Conservation (phyloP, 768 basidiomycete genomes). For the Mycena kentingensis region DNA sequence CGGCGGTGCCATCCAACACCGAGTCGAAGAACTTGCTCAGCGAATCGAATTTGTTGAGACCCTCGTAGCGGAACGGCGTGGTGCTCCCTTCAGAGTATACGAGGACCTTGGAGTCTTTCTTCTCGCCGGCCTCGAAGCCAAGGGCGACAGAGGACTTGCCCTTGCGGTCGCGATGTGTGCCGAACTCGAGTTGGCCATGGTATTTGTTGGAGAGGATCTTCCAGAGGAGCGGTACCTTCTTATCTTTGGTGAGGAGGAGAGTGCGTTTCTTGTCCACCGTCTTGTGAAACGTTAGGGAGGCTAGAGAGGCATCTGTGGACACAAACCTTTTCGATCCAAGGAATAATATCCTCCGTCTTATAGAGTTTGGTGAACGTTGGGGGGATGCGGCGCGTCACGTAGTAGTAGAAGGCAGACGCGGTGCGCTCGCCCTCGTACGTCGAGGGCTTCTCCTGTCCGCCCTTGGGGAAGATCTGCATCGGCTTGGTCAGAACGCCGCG, state of each 20-base stretch:
- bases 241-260: conserved; percentile 73
- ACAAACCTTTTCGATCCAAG: conserved; percentile 65
- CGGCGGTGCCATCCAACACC: conserved; percentile 65
- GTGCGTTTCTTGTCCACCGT: conserved; percentile 43
- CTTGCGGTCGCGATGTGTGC: conserved; percentile 64
- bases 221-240: conserved; percentile 78
- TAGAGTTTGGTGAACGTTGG: conserved; percentile 65
- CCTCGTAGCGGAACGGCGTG: conserved; percentile 64
- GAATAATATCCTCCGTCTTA: conserved; percentile 54
- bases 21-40: conserved; percentile 74
- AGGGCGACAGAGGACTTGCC: conserved; percentile 59
- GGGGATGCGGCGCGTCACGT: conserved; percentile 73
- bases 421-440: conserved; percentile 75
- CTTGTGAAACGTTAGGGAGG: background rate
- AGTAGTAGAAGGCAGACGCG: conserved; percentile 72
- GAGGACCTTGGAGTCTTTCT: conserved; percentile 67
- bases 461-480: conserved; percentile 76
- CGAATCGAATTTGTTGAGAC: conserved; percentile 71
- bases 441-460: conserved; percentile 59
- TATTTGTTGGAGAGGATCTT: conserved; percentile 77
- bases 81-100: conserved; percentile 65
- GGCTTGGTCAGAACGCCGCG: conserved; percentile 6
- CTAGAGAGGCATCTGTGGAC: background rate
- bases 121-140: conserved; percentile 56
- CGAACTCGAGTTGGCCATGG: conserved; percentile 61